Conservation (phyloP, 2,329 filamentous ascomycete species). For the Cryphonectria nitschkei region DNA sequence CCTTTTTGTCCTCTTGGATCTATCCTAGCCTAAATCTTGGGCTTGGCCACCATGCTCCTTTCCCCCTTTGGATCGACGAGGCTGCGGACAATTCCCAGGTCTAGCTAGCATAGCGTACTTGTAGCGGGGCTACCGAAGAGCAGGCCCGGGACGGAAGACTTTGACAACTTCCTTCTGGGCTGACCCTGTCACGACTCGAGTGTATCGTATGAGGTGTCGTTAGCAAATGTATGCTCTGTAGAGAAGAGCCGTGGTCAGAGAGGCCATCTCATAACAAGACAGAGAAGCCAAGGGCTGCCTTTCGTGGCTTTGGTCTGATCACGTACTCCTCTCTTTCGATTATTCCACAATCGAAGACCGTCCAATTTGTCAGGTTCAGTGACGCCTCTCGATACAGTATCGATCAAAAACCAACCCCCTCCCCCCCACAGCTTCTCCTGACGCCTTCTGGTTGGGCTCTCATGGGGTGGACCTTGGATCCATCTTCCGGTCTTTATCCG, state of each 20-base stretch:
- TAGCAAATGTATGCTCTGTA: no score
- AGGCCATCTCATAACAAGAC: no score
- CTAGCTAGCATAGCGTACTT: background rate
- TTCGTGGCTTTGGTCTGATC: background rate
- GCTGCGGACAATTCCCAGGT: background rate
- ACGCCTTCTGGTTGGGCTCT: background rate
- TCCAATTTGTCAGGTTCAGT: background rate
- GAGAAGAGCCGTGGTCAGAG: background rate
- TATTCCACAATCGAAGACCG: background rate
- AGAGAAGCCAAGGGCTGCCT: background rate
- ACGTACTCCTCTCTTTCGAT: background rate
- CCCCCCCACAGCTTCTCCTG: background rate
- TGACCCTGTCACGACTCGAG: background rate
- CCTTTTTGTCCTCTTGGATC: background rate
- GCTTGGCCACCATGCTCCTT: background rate
- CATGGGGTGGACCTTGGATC: background rate
- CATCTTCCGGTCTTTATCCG: background rate
- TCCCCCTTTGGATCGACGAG: background rate
- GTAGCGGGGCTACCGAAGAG: background rate
- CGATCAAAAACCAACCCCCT: background rate
- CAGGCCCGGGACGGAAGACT: background rate
- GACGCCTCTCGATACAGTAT: background rate
- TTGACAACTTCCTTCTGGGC: background rate
- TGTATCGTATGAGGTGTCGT: background rate
- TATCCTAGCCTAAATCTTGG: background rate